Evolutionary conservation across 176 grass and related monocot genomes (phyloP).

Genomic region (Carex cristatella): DNA sequence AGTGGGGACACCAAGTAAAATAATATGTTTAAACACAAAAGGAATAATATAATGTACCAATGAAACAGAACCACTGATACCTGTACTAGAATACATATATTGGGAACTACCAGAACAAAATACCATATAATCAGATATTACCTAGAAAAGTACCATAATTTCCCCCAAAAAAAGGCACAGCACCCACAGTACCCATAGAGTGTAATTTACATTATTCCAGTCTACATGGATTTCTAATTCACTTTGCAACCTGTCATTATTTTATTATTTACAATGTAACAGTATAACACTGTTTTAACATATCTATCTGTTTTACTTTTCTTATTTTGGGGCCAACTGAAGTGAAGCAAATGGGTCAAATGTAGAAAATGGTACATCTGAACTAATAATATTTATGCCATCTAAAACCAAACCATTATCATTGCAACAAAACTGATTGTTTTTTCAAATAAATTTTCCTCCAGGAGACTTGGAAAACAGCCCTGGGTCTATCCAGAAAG

Average conservation of each 20-base stretch:
- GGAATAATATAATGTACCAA: neutral
- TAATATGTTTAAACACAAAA: neutral
- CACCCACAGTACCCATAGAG: neutral
- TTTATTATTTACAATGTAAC: neutral
- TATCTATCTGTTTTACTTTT: neutral
- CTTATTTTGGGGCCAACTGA: constrained; percentile 7
- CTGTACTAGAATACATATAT: neutral
- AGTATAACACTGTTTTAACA: neutral
- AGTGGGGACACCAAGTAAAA: neutral
- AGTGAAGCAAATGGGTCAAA: neutral
- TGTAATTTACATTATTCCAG: neutral
- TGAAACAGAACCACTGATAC: neutral
- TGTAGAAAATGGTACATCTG: neutral
- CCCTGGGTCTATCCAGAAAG: constrained; percentile 22
- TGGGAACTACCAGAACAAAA: neutral
- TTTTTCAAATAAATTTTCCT: constrained; percentile 30
- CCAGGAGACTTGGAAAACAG: constrained; percentile 58
- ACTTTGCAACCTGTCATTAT: neutral
- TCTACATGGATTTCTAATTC: neutral
- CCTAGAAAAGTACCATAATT: neutral
- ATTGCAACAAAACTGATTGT: neutral
- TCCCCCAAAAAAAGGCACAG: neutral
- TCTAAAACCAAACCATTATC: neutral
- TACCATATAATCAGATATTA: neutral
- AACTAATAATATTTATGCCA: neutral